These are phyloP conservation scores for Lyophyllum decastes DNA, from an alignment of 768 basidiomycete genomes.

Conservation along the genomic window DNA sequence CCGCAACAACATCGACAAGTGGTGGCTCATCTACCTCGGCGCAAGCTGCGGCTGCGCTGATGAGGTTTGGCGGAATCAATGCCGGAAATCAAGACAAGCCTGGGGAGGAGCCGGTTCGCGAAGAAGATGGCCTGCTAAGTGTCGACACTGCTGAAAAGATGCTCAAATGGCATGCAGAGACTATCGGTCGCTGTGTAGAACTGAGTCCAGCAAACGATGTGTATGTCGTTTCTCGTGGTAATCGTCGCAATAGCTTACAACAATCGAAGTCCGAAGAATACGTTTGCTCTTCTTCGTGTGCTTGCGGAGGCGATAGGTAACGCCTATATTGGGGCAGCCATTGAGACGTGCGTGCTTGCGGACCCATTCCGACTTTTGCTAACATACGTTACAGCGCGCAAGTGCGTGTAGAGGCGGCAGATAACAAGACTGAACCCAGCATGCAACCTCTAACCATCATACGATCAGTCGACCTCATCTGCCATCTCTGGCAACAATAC, in stretches of 20 bases:
- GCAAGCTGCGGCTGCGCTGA: conserved; percentile 84
- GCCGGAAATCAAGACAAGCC: conserved; percentile 49
- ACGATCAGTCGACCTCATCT: conserved; percentile 78
- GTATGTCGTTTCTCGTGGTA: conserved; percentile 47
- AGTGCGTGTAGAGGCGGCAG: conserved; percentile 68
- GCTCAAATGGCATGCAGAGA: conserved; percentile 98
- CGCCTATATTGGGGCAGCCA: conserved; percentile 86
- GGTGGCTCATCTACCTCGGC: conserved; percentile 71
- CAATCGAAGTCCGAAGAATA: conserved; percentile 78
- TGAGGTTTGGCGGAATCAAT: conserved; percentile 86
- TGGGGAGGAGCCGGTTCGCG: conserved; percentile 69
- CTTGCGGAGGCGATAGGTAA: conserved; percentile 84
- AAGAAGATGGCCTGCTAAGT: conserved; percentile 81
- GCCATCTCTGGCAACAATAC: conserved; percentile 97
- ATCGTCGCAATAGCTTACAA: not conserved
- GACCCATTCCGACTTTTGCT: not conserved
- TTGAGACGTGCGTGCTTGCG: conserved; percentile 77
- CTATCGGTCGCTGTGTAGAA: conserved; percentile 92
- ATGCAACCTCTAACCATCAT: conserved; percentile 68
- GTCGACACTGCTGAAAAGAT: conserved; percentile 84
- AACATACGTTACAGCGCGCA: conserved; percentile 53
- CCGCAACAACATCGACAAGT: conserved; percentile 60
- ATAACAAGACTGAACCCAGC: conserved; percentile 80
- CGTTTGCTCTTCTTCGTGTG: conserved; percentile 78
- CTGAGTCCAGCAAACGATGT: conserved; percentile 80